These are phyloP conservation scores for Gossypium turneri DNA, from an alignment of 345 rosid genomes.

Conservation along the genomic window DNA sequence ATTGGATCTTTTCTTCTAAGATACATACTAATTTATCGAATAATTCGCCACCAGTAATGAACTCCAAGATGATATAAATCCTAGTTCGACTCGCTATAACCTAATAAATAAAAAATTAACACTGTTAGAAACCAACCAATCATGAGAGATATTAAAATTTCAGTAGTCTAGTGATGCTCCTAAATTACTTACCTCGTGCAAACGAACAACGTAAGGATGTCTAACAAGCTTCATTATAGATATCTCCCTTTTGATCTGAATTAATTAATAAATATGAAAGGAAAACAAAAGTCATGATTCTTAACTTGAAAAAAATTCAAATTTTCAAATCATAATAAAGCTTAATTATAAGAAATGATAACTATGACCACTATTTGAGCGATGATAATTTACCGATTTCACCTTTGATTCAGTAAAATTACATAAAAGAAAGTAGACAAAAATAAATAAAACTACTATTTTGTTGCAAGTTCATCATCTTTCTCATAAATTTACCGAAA, in stretches of 20 bases:
- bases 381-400: background rate
- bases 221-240: constrained; percentile 98
- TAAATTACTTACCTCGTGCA: constrained; percentile 60
- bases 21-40: constrained; percentile 91
- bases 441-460: background rate
- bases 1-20: constrained; percentile 14
- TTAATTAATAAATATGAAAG: background rate
- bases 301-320: background rate
- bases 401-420: background rate
- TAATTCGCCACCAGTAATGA: constrained; percentile 94
- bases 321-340: background rate
- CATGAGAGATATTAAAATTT: background rate
- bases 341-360: background rate
- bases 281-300: constrained; percentile 7
- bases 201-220: constrained; percentile 89
- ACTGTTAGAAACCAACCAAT: constrained; percentile 8
- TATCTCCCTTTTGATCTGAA: constrained; percentile 95
- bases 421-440: background rate
- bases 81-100: constrained; percentile 88
- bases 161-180: background rate
- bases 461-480: background rate
- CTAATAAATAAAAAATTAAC: constrained; percentile 26
- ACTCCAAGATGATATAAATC: constrained; percentile 93
- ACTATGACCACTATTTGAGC: background rate
- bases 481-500: background rate